Base-by-base conservation (phyloP, 192 early-diverging fungal genomes). In the Gonapodya prolifera region DNA sequence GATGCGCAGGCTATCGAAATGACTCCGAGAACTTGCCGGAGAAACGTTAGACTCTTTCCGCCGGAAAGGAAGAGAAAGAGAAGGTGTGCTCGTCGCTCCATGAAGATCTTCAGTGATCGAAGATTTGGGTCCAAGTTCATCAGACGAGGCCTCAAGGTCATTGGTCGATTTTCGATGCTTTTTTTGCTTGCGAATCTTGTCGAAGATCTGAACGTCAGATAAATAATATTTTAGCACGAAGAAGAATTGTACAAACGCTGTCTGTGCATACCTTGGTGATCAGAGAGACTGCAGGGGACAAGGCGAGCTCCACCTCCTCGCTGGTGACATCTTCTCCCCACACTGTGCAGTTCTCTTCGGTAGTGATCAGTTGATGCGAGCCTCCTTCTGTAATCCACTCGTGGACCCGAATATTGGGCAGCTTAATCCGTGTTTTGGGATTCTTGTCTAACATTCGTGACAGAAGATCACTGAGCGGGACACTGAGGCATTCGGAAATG, bases 391-490 rank as follows among this genome's bases (percentile, higher is more conserved):
- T 73, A 2, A 32, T 32, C 71, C 71, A 81, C n/a, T 31, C 28
- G 30, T 71, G 34, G 70, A 89, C 90, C 86, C 96, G 95, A 35
- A 98, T 91, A 81, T 95, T 90, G 30, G 92, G 89, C 70, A 99
- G 84, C 1, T 92, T 93, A 31, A 97, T 94, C 8, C 96, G 87
- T 35, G 86, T 88, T 23, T 80, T 76, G 69, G 94, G 92, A 82
- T 99, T 91, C 84, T 98, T 98, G 80, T 93, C 93, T 33, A 99
- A 80, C 34, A 98, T 77, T 34, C 87, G 78, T 18, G 70, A 76
- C 1, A 99, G 81, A 45, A 99, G 81, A 82, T 97, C 92, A 70
- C 86, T 85, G 69, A 97, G 81, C 13, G 85, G 81, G 0, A 45
- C 75, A 8, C 13, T 61, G n/a, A 89, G 78, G 2, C 28, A 34